Conservation (phyloP, 305 asterid species). For the Rubia balearica region DNA sequence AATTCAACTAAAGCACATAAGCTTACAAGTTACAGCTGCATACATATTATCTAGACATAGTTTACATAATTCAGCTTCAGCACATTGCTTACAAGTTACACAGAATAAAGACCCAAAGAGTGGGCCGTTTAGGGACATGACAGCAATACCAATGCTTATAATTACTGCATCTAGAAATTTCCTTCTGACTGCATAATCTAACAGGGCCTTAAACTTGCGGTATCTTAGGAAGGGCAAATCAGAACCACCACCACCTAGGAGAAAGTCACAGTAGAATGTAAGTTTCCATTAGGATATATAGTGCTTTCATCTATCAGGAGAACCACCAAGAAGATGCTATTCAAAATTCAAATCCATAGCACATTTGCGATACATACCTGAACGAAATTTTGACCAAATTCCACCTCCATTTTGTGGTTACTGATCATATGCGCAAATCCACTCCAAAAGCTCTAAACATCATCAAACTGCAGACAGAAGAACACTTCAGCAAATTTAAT, state of each 20-base stretch:
- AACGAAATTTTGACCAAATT: not conserved
- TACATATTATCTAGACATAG: too few species aligned
- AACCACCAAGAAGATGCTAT: not conserved
- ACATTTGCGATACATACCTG: slow-evolving; percentile 1
- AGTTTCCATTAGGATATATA: not conserved
- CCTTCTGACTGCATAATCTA: not conserved
- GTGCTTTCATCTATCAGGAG: not conserved
- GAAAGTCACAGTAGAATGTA: not conserved
- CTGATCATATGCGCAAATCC: not conserved
- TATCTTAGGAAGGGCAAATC: not conserved
- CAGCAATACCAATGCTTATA: too few species aligned
- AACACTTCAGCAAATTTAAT: not conserved
- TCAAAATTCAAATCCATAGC: not conserved
- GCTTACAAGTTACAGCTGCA: too few species aligned
- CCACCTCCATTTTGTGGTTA: not conserved
- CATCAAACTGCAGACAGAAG: not conserved
- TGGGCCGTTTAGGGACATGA: not conserved
- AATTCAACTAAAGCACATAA: not conserved
- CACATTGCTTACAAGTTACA: not conserved
- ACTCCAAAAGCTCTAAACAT: not conserved
- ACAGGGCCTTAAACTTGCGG: not conserved
- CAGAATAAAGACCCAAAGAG: not conserved
- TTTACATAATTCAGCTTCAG: not conserved
- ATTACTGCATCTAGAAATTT: not conserved
- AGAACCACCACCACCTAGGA: not conserved